phyloP scores from a whole-genome alignment of 805 yeast species.

The Nakazawaea siamensis region DNA sequence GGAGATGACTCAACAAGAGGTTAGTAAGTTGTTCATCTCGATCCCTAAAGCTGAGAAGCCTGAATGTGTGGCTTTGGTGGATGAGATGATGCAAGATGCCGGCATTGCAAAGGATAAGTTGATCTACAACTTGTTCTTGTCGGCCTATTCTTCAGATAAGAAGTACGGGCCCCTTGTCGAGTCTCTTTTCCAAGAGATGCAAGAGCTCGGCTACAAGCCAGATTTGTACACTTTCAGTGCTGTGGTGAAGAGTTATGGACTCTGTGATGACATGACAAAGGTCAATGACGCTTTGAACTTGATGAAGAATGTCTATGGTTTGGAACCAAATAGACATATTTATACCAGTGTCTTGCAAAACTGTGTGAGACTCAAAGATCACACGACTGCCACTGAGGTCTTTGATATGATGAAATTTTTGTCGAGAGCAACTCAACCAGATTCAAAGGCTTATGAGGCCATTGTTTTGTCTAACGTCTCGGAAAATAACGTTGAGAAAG shows the following conservation, averaged over 20 bases:
- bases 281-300: constrained; percentile 29
- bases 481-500: constrained; percentile 60
- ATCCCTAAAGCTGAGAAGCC: constrained; percentile 33
- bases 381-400: constrained; percentile 55
- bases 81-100: constrained; percentile 28
- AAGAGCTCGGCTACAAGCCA: constrained; percentile 19
- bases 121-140: constrained; percentile 29
- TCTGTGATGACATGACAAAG: constrained; percentile 25
- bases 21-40: constrained; percentile 25
- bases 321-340: constrained; percentile 35
- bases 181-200: constrained; percentile 20
- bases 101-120: constrained; percentile 22
- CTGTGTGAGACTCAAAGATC: constrained; percentile 43
- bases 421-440: constrained; percentile 60
- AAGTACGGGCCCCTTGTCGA: constrained; percentile 24
- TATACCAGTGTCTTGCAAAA: constrained; percentile 55
- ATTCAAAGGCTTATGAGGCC: constrained; percentile 56
- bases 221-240: constrained; percentile 33
- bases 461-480: constrained; percentile 61
- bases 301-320: constrained; percentile 26
- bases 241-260: constrained; percentile 37
- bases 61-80: constrained; percentile 25
- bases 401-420: constrained; percentile 84
- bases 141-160: constrained; percentile 19
- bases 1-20: constrained; percentile 24